Evolutionary conservation across 495 filamentous ascomycete genomes (phyloP).

Genomic region (Geoglossum glabrum): DNA sequence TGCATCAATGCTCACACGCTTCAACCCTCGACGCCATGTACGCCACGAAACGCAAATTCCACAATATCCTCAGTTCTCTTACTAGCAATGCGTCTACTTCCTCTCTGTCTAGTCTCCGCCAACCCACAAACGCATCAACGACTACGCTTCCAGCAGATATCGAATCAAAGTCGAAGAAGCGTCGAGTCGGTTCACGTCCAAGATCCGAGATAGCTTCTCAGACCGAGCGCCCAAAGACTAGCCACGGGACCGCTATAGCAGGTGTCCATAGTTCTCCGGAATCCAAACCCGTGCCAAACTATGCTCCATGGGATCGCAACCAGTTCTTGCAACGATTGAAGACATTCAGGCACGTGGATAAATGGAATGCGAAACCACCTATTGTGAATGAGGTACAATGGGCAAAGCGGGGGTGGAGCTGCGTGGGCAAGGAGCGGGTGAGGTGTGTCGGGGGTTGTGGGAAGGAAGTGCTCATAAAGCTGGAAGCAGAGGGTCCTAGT

Average conservation of each 20-base stretch:
- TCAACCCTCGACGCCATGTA: conserved; percentile 1
- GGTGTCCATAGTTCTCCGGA: neutral
- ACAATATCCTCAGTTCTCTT: conserved; percentile 6
- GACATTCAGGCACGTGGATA: conserved; percentile 74
- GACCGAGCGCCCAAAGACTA: neutral
- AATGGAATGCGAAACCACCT: conserved; percentile 70
- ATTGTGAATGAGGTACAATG: conserved; percentile 78
- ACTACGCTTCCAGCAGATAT: conserved; percentile 1
- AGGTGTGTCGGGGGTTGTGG: conserved; percentile 63
- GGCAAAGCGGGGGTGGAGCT: conserved; percentile 88
- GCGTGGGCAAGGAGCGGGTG: conserved; percentile 62
- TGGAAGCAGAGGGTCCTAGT: conserved; percentile 30
- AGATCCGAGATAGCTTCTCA: neutral
- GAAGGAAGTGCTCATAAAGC: conserved; percentile 58
- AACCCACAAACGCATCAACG: neutral
- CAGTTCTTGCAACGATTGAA: conserved; percentile 64
- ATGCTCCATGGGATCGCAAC: conserved; percentile 66
- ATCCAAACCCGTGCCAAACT: conserved; percentile 26
- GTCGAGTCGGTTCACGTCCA: neutral
- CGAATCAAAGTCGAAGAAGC: conserved; percentile 4
- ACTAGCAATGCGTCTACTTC: conserved; percentile 1
- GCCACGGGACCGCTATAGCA: neutral
- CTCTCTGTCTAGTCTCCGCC: neutral
- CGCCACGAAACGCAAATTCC: conserved; percentile 8
- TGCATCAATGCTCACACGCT: neutral